A percentile compares a stretch with the other conserved stretches of the same genome.
These are phyloP conservation scores for Termitomyces sp. DNA, from an alignment of 768 basidiomycete genomes.

Conservation along the genomic window DNA sequence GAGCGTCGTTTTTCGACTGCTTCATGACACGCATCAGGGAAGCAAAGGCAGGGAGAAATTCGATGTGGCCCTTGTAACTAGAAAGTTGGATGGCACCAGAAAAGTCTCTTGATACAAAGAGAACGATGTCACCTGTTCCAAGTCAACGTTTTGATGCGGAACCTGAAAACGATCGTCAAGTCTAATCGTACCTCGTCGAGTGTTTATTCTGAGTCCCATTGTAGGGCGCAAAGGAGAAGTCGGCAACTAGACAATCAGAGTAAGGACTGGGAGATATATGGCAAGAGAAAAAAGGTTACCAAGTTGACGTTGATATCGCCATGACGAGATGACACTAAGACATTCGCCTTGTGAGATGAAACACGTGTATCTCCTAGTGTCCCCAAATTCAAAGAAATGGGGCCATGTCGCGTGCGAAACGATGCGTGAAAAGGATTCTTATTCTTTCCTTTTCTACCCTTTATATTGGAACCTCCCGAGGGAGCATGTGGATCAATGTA, in stretches of 20 bases:
- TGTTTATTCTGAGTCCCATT: slow-evolving; percentile 30
- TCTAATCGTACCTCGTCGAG: slow-evolving; percentile 24
- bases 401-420: slow-evolving; percentile 35
- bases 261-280: not conserved
- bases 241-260: slow-evolving; percentile 21
- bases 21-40: slow-evolving; percentile 22
- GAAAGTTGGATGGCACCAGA: slow-evolving; percentile 24
- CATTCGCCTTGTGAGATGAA: slow-evolving; percentile 24
- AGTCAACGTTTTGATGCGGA: not conserved
- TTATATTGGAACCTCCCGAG: slow-evolving; percentile 18
- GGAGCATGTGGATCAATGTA: slow-evolving; percentile 33
- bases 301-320: slow-evolving; percentile 36
- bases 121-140: slow-evolving; percentile 18
- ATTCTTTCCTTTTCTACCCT: slow-evolving; percentile 20
- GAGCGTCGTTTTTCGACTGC: slow-evolving; percentile 25
- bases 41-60: slow-evolving; percentile 24
- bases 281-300: slow-evolving; percentile 18
- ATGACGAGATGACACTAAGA: slow-evolving; percentile 29
- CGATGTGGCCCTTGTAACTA: slow-evolving; percentile 17
- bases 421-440: slow-evolving; percentile 30
- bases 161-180: not conserved
- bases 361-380: slow-evolving; percentile 29
- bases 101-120: slow-evolving; percentile 23
- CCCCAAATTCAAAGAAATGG: slow-evolving; percentile 31
- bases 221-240: slow-evolving; percentile 26